Base-by-base conservation (phyloP, 345 rosid genomes). In the Gossypium thurberi region DNA sequence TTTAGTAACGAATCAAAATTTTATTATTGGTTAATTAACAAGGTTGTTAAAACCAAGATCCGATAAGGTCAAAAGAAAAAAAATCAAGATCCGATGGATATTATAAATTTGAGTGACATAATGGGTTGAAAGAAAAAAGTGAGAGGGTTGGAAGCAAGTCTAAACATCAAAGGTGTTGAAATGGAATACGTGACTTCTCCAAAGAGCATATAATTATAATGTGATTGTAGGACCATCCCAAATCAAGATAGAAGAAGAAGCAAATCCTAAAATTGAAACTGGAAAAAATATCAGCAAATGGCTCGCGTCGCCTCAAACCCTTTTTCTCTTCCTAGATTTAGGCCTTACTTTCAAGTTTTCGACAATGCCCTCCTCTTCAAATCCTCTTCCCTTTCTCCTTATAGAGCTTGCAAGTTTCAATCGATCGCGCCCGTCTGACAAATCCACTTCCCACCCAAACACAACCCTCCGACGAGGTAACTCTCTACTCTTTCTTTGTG, bases 291-390 rank as follows among this genome's bases (percentile, higher is more conserved):
- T 71, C 74, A 25, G 25, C 52, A 20, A 33, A 65, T 53, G 76
- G 74, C 58, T 47, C 66, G 28, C 15, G 12, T 40, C 52, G 67
- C 56, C 40, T 80, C 86, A 43, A 83, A 65, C 23, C 81, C 88
- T 2, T 77, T 84, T 1, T 42, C 51, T 42, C 77, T 89, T 63
- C 87, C 79, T 28, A 76, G 81, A 76, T 69, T 84, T 76, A 72
- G 82, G 17, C 81, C 85, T 21, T 57, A 15, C 68, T 78, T 77
- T 70, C 75, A 60, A 10, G 43, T 60, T 52, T 40, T 73, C 17
- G 78, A 75, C 5, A 57, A 74, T 3, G 71, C 76, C 0, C 65
- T 7, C 0, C 73, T 58, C 66, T 2, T 66, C 40, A 80, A 66
- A 17, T 23, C 79, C 20, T 62, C 74, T 37, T 59, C 60, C 21